A percentile compares a stretch with the other conserved stretches of the same genome.
Conservation (phyloP, 495 filamentous ascomycete species). For the Halenospora varia region DNA sequence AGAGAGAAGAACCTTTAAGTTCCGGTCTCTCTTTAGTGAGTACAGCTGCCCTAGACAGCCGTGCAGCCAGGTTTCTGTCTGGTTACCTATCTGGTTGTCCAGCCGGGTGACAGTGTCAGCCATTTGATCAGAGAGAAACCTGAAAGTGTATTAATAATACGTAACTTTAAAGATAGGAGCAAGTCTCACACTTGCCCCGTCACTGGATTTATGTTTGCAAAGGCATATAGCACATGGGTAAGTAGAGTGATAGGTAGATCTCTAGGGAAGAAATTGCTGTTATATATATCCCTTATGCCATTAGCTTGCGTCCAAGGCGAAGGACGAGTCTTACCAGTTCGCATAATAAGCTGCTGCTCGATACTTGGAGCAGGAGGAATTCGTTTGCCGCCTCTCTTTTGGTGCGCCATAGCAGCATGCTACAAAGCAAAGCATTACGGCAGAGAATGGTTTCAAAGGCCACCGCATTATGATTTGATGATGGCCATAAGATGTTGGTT, state of each 20-base stretch:
- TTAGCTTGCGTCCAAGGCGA: neutral
- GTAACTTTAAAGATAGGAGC: neutral
- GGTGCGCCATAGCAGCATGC: too few relatives aligned
- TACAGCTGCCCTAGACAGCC: conserved; percentile 90
- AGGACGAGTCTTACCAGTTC: conserved; percentile 47
- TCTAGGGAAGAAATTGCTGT: conserved; percentile 76
- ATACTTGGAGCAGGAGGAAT: too few relatives aligned
- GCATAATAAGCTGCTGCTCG: conserved; percentile 76
- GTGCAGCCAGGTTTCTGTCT: conserved; percentile 68
- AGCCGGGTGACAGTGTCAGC: conserved; percentile 85
- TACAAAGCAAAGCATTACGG: too few relatives aligned
- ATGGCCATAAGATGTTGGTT: too few relatives aligned
- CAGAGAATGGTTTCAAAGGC: too few relatives aligned
- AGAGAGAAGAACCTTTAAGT: conserved; percentile 84
- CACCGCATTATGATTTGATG: too few relatives aligned
- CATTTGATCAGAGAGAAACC: conserved; percentile 73
- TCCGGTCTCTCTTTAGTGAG: conserved; percentile 82
- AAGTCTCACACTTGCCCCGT: conserved; percentile 51
- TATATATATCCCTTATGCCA: conserved; percentile 79
- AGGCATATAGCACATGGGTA: conserved; percentile 79
- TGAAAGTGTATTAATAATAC: conserved; percentile 18
- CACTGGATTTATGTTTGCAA: conserved; percentile 60
- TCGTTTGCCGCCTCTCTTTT: too few relatives aligned
- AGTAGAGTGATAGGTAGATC: conserved; percentile 80
- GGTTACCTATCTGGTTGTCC: conserved; percentile 66